Evolutionary conservation across 441 rosid genomes (phyloP).

Genomic region (Populus hybrid): DNA sequence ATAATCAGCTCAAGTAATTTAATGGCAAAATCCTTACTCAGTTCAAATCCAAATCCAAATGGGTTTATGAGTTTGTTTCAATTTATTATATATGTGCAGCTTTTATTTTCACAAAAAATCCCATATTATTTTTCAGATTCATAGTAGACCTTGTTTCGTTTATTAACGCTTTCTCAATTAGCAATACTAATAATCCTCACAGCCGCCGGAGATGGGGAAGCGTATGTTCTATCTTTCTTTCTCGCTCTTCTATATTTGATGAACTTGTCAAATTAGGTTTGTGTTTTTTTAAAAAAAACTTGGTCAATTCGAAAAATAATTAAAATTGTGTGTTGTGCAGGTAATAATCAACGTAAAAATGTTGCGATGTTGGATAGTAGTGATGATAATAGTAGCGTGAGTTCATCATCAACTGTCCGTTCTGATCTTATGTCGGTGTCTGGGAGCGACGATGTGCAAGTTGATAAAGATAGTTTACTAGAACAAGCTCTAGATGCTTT

Average conservation of each 20-base stretch:
- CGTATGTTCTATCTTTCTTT: constrained; percentile 39
- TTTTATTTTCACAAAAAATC: constrained; percentile 22
- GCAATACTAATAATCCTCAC: background rate
- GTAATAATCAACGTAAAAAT: constrained; percentile 57
- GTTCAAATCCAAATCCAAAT: constrained; percentile 23
- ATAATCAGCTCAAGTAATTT: no score
- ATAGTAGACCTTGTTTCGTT: constrained; percentile 29
- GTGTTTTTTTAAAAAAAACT: background rate
- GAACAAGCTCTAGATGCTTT: constrained; percentile 86
- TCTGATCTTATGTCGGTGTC: constrained; percentile 53
- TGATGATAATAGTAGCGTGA: constrained; percentile 78
- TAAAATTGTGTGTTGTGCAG: constrained; percentile 20
- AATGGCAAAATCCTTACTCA: no score
- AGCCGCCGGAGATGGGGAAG: constrained; percentile 54
- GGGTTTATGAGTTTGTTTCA: constrained; percentile 21
- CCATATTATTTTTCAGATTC: constrained; percentile 27
- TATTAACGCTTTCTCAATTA: constrained; percentile 21
- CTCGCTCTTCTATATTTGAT: background rate
- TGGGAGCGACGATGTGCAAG: constrained; percentile 58
- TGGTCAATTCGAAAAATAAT: background rate
- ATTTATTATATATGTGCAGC: constrained; percentile 20
- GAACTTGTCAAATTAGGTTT: constrained; percentile 11
- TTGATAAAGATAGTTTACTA: constrained; percentile 57
- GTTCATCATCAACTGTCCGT: constrained; percentile 62
- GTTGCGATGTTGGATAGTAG: constrained; percentile 58